Evolutionary conservation across 2,329 filamentous ascomycete species (phyloP).

Genomic region (Stagonosporopsis chrysanthemi): DNA sequence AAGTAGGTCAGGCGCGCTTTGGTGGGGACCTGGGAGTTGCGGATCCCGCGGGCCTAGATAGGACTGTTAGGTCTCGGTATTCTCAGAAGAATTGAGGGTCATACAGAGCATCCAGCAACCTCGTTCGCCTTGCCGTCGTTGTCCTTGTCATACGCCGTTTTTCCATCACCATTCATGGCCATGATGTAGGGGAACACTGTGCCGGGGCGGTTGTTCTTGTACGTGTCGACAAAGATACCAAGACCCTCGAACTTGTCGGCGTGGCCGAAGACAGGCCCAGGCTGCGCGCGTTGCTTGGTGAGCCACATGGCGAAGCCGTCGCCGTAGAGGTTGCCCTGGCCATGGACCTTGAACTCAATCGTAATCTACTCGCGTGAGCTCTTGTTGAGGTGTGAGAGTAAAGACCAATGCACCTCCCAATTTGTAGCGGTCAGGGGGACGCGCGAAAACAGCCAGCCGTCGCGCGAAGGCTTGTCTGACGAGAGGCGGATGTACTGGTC

Average conservation of each 20-base stretch:
- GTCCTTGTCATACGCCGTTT: slow-evolving; percentile 87
- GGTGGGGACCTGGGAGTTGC: slow-evolving; percentile 75
- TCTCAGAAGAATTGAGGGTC: slow-evolving; percentile 29
- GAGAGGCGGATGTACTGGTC: slow-evolving; percentile 89
- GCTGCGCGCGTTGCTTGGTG: slow-evolving; percentile 85
- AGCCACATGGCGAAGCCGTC: slow-evolving; percentile 99
- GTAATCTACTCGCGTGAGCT: slow-evolving; percentile 68
- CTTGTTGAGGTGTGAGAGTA: background rate
- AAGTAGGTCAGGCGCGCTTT: slow-evolving; percentile 93
- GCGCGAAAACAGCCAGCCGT: slow-evolving; percentile 91
- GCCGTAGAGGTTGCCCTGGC: slow-evolving; percentile 87
- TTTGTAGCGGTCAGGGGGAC: slow-evolving; percentile 96
- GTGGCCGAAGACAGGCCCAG: slow-evolving; percentile 86
- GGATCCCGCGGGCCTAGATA: slow-evolving; percentile 77
- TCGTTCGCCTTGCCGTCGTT: slow-evolving; percentile 95
- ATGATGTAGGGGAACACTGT: slow-evolving; percentile 97
- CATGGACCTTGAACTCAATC: slow-evolving; percentile 93
- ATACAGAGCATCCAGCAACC: slow-evolving; percentile 86
- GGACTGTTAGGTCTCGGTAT: slow-evolving; percentile 16
- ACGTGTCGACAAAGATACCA: slow-evolving; percentile 96
- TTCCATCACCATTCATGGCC: slow-evolving; percentile 95
- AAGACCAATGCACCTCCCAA: slow-evolving; percentile 72
- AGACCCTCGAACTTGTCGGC: slow-evolving; percentile 91
- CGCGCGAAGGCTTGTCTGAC: slow-evolving; percentile 86
- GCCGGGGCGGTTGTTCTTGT: slow-evolving; percentile 98